phyloP scores from a whole-genome alignment of 2,329 filamentous ascomycete species.

The Clonostachys sp. region DNA sequence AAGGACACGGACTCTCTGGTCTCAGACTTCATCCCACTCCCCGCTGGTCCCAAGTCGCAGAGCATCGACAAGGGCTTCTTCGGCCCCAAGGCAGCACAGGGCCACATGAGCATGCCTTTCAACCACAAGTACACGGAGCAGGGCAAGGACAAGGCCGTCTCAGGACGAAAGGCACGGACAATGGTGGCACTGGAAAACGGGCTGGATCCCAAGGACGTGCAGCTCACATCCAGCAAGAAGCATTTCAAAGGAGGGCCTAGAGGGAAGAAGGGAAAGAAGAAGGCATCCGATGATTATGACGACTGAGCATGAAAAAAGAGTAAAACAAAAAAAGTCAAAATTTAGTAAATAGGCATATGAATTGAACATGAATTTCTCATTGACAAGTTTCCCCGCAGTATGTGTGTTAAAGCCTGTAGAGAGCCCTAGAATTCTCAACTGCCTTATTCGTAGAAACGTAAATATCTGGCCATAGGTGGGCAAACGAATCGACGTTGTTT shows the following conservation, averaged over 20 bases:
- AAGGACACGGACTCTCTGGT: constrained; percentile 18
- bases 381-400: no score
- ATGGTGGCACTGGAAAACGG: constrained; percentile 82
- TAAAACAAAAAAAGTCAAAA: neutral
- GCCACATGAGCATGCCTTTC: constrained; percentile 75
- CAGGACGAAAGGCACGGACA: constrained; percentile 75
- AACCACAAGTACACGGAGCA: constrained; percentile 86
- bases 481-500: no score
- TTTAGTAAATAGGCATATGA: no score
- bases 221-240: constrained; percentile 71
- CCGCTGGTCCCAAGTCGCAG: constrained; percentile 68
- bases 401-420: no score
- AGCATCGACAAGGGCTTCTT: constrained; percentile 90
- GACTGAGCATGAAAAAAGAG: constrained; percentile 7
- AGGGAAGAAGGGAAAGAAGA: constrained; percentile 50
- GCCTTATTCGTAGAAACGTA: no score
- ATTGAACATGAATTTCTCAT: no score
- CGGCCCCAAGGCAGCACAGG: constrained; percentile 55
- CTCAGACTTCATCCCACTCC: constrained; percentile 44
- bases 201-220: constrained; percentile 75
- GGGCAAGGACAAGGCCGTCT: constrained; percentile 52
- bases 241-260: constrained; percentile 81
- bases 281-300: constrained; percentile 31
- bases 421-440: no score
- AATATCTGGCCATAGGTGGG: no score